Base-by-base conservation (phyloP, 306 rosid species). In the Cucurbita moschata region DNA sequence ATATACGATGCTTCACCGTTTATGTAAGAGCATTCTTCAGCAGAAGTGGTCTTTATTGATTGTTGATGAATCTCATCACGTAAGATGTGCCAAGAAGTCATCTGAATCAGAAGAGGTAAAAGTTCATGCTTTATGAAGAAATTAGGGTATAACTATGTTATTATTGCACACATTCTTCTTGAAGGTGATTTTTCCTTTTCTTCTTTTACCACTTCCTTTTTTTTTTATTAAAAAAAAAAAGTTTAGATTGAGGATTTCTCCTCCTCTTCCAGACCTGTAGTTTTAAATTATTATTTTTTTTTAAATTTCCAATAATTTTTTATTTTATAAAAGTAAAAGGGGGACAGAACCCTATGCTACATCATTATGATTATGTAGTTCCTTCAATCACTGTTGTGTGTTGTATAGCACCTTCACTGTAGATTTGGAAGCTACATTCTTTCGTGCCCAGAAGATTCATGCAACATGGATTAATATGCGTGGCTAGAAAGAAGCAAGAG, bases 1-100 rank as follows among this genome's bases (percentile, higher is more conserved):
- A 76, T 90, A 85, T 77, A 90, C 89, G 54, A 94, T 94, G 98
- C 98, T 94, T 68, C 84, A 89, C 69, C 98, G 87, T 63, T 78
- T 94, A 82, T 82, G 84, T 76, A 89, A 89, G 80, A 90, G 87
- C 85, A 90, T 90, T 88, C 88, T 90, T 82, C 86, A 83, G 42
- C 86, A 56, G 52, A 87, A 94, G 58, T 94, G 98, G 98, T 89
- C 89, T 83, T 84, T 89, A 72, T 16, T 90, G 69, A 86, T 94
- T 83, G 88, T 89, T 77, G 98, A 94, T 81, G 98, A 94, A 80
- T 94, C 97, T 76, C 98, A 94, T 84, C 96, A 90, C 51, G 84
- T 94, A 47, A 88, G 98, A 46, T 86, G 97, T 76, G 77, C 97
- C 13, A 90, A 89, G 83, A 94, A 90, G 79, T 14, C 80, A 60